Conservation (phyloP, 2,329 filamentous ascomycete species). For the Colletotrichum tropicale region DNA sequence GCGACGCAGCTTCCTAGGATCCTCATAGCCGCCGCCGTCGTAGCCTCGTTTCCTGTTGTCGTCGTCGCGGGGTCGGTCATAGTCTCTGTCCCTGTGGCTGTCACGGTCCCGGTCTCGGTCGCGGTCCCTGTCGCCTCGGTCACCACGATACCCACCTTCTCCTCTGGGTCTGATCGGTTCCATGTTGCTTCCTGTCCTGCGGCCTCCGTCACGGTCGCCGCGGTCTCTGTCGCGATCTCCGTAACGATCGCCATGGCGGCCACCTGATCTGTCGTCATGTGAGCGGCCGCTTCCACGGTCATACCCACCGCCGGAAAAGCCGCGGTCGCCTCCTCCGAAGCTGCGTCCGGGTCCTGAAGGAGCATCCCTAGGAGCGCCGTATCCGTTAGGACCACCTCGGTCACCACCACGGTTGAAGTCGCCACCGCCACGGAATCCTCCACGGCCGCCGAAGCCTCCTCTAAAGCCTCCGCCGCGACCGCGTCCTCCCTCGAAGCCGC, state of each 20-base stretch:
- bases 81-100: conserved; percentile 49
- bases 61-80: conserved; percentile 62
- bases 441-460: conserved; percentile 60
- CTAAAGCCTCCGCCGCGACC: conserved; percentile 41
- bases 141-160: conserved; percentile 58
- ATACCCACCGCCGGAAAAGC: conserved; percentile 55
- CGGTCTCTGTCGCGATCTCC: conserved; percentile 29
- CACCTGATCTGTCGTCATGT: conserved; percentile 62
- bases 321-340: conserved; percentile 46
- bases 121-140: conserved; percentile 37
- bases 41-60: conserved; percentile 71
- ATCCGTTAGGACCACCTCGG: conserved; percentile 50
- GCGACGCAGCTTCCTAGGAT: conserved; percentile 70
- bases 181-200: conserved; percentile 77
- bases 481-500: conserved; percentile 37
- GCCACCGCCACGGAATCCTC: conserved; percentile 51
- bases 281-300: conserved; percentile 61
- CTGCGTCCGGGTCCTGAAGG: conserved; percentile 59
- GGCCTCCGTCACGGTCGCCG: conserved; percentile 33
- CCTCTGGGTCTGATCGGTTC: conserved; percentile 76
- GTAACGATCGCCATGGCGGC: conserved; percentile 40
- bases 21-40: conserved; percentile 82
- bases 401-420: conserved; percentile 48
- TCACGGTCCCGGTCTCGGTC: conserved; percentile 53
- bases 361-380: conserved; percentile 59